These are phyloP conservation scores for Venturia pyrina DNA, from an alignment of 2,329 filamentous ascomycete genomes.

Conservation along the genomic window DNA sequence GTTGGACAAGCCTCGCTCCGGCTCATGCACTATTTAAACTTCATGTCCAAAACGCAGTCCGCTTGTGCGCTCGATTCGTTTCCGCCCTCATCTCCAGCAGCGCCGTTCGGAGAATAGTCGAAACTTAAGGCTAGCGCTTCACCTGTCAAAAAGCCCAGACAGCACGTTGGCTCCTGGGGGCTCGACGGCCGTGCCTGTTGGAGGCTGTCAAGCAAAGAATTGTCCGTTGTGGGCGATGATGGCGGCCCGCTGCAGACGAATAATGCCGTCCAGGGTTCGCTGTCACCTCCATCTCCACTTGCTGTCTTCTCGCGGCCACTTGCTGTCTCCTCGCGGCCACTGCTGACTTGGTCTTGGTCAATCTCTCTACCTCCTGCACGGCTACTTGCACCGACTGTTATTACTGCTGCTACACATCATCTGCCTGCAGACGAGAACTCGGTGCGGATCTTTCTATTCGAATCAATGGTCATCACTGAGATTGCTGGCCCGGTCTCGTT, in stretches of 20 bases:
- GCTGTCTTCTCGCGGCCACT: not conserved
- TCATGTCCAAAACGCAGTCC: slow-evolving; percentile 9
- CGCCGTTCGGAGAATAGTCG: slow-evolving; percentile 13
- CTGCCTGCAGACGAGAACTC: slow-evolving; percentile 3
- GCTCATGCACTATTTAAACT: slow-evolving; percentile 13
- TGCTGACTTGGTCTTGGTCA: not conserved
- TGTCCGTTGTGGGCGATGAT: slow-evolving; percentile 10
- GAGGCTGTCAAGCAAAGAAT: slow-evolving; percentile 7
- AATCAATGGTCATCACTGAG: slow-evolving; percentile 2
- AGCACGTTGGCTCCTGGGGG: slow-evolving; percentile 6
- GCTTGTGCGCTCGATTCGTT: slow-evolving; percentile 12
- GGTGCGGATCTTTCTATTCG: slow-evolving; percentile 7
- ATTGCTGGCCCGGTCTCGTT: slow-evolving; percentile 7
- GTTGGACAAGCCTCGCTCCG: slow-evolving; percentile 8
- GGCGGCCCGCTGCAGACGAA: slow-evolving; percentile 13
- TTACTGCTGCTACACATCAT: slow-evolving; percentile 7
- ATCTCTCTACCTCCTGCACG: slow-evolving; percentile 8
- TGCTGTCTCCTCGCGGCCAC: not conserved
- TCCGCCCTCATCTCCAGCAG: not conserved
- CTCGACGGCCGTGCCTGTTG: slow-evolving; percentile 6
- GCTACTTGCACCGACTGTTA: slow-evolving; percentile 4
- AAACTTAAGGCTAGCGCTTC: slow-evolving; percentile 14
- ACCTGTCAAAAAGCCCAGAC: slow-evolving; percentile 14
- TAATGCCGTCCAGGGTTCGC: slow-evolving; percentile 8
- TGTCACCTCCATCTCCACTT: slow-evolving; percentile 6